phyloP scores from a whole-genome alignment of 1,139 yeast species.

The Suhomyces chickasaworum region DNA sequence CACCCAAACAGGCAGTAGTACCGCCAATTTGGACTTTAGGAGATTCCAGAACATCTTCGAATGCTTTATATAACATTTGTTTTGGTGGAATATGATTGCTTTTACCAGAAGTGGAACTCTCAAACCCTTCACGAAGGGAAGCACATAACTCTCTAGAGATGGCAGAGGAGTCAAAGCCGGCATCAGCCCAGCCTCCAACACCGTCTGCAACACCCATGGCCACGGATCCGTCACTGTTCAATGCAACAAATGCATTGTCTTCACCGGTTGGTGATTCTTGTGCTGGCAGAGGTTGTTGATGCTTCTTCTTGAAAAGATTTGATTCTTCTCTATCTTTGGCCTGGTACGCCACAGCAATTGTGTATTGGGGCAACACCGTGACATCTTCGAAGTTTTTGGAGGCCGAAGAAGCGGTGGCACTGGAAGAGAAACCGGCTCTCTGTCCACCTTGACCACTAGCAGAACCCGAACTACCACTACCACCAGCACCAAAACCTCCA shows the following conservation, averaged over 20 bases:
- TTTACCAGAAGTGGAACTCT: slow-evolving; percentile 14
- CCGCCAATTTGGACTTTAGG: slow-evolving; percentile 85
- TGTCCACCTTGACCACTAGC: slow-evolving; percentile 4
- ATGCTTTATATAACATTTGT: slow-evolving; percentile 56
- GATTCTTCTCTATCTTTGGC: slow-evolving; percentile 64
- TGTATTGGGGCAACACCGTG: slow-evolving; percentile 41
- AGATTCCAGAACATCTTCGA: slow-evolving; percentile 50
- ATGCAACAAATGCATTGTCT: slow-evolving; percentile 72
- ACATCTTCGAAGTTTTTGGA: slow-evolving; percentile 26
- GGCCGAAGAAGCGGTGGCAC: slow-evolving; percentile 14
- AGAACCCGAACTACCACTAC: slow-evolving; percentile 3
- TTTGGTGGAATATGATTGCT: slow-evolving; percentile 39
- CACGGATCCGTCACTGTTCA: slow-evolving; percentile 47
- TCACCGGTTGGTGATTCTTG: slow-evolving; percentile 74
- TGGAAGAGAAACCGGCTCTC: slow-evolving; percentile 10
- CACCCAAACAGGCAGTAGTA: slow-evolving; percentile 91
- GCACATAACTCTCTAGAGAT: slow-evolving; percentile 70
- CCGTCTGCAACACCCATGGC: slow-evolving; percentile 96
- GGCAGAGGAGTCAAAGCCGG: slow-evolving; percentile 87
- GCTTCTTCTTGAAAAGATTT: slow-evolving; percentile 44
- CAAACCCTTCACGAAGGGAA: slow-evolving; percentile 36
- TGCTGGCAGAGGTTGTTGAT: slow-evolving; percentile 38
- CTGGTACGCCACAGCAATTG: slow-evolving; percentile 68
- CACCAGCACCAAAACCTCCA: slow-evolving; percentile 8
- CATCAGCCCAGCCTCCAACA: slow-evolving; percentile 96